Conservation (phyloP, 1,284 basidiomycete species). For the Ceratobasidium sp. region DNA sequence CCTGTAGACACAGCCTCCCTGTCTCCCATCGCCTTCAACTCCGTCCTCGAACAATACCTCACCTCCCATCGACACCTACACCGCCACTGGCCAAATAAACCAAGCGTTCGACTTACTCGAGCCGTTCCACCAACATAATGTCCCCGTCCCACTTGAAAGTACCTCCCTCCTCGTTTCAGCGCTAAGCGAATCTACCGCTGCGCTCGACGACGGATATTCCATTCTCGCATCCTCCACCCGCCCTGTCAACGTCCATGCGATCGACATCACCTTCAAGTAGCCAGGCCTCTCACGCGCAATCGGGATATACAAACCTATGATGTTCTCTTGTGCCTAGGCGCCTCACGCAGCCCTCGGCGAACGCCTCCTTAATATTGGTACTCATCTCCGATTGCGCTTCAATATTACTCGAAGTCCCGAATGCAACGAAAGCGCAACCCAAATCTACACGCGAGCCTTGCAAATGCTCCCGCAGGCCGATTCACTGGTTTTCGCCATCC, state of each 20-base stretch:
- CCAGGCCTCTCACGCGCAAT: constrained; percentile 82
- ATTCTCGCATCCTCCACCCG: constrained; percentile 71
- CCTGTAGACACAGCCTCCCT: constrained; percentile 77
- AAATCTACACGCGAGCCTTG: no score
- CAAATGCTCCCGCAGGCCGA: no score
- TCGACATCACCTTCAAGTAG: constrained; percentile 79
- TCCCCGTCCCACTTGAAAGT: constrained; percentile 65
- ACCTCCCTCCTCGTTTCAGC: constrained; percentile 66
- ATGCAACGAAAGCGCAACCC: no score
- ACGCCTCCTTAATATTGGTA: no score
- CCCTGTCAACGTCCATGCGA: constrained; percentile 67
- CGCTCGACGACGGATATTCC: constrained; percentile 76
- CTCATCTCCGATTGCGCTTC: no score
- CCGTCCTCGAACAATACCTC: constrained; percentile 77
- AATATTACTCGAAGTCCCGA: constrained; percentile 64
- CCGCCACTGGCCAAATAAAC: constrained; percentile 65
- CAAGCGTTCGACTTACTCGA: constrained; percentile 70
- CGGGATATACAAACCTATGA: constrained; percentile 86
- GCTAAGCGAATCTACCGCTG: constrained; percentile 65
- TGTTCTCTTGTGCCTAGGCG: constrained; percentile 72
- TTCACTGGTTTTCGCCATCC: no score
- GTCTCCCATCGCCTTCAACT: constrained; percentile 72
- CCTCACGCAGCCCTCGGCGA: constrained; percentile 74
- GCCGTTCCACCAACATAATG: constrained; percentile 67
- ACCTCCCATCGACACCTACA: constrained; percentile 78